A percentile compares a stretch with the other conserved stretches of the same genome.
phyloP scores from a whole-genome alignment of 352 stramenopile genomes.

The Phytophthora boehmeriae region DNA sequence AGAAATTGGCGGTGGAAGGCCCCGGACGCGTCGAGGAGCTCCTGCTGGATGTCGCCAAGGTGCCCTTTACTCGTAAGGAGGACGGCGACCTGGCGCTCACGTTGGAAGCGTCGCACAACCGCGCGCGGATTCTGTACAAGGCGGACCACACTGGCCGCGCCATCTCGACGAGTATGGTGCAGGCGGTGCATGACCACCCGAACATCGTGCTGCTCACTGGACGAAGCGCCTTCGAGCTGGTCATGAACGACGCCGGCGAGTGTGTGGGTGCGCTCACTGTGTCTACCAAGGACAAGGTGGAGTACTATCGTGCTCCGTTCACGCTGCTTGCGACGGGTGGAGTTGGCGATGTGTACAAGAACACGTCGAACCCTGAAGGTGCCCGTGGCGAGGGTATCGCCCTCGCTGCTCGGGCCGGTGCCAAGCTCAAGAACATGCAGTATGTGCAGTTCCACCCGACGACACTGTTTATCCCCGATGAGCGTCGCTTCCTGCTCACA shows the following conservation, averaged over 20 bases:
- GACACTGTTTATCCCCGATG: conserved; percentile 90
- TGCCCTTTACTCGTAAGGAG: conserved; percentile 88
- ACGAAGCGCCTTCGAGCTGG: conserved; percentile 77
- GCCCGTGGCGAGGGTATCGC: conserved; percentile 76
- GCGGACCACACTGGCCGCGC: conserved; percentile 92
- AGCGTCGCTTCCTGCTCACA: conserved; percentile 92
- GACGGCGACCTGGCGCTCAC: conserved; percentile 76
- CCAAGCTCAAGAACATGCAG: conserved; percentile 91
- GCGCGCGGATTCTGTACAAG: conserved; percentile 94
- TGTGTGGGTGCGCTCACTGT: conserved; percentile 85
- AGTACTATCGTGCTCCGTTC: conserved; percentile 78
- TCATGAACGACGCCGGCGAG: conserved; percentile 57
- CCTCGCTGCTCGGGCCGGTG: conserved; percentile 78
- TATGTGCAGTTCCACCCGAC: conserved; percentile 98
- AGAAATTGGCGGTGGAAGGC: conserved; percentile 93
- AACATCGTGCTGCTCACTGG: conserved; percentile 84
- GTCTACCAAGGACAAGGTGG: conserved; percentile 50
- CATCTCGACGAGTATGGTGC: conserved; percentile 92
- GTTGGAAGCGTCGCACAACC: conserved; percentile 93
- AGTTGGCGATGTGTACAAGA: conserved; percentile 93
- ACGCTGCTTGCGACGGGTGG: conserved; percentile 94
- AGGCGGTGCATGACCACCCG: conserved; percentile 83
- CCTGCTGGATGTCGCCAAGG: conserved; percentile 84
- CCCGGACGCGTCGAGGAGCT: conserved; percentile 90
- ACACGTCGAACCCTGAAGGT: conserved; percentile 93